Conservation (phyloP, 2,329 filamentous ascomycete genomes). For the Colletotrichum orbiculare region DNA sequence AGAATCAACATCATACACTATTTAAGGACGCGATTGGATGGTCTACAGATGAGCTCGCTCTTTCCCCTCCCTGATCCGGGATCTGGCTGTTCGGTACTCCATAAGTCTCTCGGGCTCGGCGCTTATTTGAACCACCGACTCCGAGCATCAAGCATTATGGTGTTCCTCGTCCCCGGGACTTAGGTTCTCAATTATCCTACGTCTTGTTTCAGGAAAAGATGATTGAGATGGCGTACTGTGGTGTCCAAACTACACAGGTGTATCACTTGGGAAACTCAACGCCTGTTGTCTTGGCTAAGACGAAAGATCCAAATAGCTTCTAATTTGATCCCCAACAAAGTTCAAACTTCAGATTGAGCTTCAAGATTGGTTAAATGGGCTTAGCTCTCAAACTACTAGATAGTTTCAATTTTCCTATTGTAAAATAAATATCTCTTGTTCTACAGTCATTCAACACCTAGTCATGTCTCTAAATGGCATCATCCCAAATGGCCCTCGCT, state of each 20-base stretch:
- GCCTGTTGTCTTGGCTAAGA: no score
- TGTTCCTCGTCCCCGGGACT: not conserved
- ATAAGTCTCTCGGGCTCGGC: conserved; percentile 17
- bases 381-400: no score
- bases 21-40: no score
- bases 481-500: conserved; percentile 76
- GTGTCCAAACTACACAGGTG: not conserved
- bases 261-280: no score
- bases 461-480: conserved; percentile 34
- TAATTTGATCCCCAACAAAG: no score
- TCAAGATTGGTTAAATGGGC: not conserved
- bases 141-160: conserved; percentile 21
- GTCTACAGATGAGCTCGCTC: not conserved
- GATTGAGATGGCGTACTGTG: not conserved
- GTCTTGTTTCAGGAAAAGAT: not conserved
- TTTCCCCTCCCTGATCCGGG: conserved; percentile 4
- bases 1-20: no score
- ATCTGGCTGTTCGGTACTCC: not conserved
- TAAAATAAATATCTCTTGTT: not conserved
- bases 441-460: not conserved
- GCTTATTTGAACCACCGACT: conserved; percentile 7
- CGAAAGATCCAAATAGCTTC: no score
- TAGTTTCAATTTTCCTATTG: no score
- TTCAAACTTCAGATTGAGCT: no score
- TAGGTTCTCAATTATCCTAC: not conserved